These are phyloP conservation scores for Saccharomycopsis microspora DNA, from an alignment of 805 yeast species.

Conservation along the genomic window DNA sequence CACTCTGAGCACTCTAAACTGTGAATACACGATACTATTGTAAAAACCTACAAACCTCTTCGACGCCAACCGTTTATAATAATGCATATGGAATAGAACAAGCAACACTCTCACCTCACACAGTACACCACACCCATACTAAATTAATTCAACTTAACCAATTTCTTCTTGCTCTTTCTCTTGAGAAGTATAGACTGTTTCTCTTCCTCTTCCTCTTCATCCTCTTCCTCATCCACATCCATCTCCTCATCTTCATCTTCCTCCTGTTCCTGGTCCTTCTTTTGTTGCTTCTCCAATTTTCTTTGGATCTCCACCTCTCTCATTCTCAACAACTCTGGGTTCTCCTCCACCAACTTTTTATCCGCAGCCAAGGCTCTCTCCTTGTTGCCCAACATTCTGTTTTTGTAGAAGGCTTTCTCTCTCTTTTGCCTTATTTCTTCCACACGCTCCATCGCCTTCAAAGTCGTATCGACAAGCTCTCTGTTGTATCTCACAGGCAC, in stretches of 20 bases:
- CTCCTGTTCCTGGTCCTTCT: conserved; percentile 37
- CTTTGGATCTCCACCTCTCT: conserved; percentile 87
- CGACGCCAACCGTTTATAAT: too few species aligned
- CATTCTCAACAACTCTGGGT: conserved; percentile 83
- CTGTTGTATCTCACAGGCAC: conserved; percentile 97
- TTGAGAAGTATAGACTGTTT: conserved; percentile 29
- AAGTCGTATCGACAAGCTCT: conserved; percentile 87
- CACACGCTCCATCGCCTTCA: conserved; percentile 90
- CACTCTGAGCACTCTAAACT: too few species aligned
- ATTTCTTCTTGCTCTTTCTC: conserved; percentile 18
- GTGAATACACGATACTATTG: too few species aligned
- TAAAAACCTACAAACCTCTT: too few species aligned
- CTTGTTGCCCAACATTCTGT: conserved; percentile 97
- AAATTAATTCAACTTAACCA: too few species aligned
- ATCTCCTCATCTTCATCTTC: conserved; percentile 35
- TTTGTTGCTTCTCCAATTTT: conserved; percentile 60
- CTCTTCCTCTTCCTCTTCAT: conserved; percentile 31
- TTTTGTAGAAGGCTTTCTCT: conserved; percentile 97
- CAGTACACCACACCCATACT: too few species aligned
- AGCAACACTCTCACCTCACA: too few species aligned
- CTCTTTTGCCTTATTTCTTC: conserved; percentile 94
- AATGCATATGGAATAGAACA: too few species aligned
- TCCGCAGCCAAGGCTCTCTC: conserved; percentile 78
- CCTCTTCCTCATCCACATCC: conserved; percentile 35
- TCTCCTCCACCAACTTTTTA: conserved; percentile 74